A percentile compares a stretch with the other conserved stretches of the same genome.
Evolutionary conservation across 345 rosid species (phyloP).

Genomic region (Corymbia maculata): DNA sequence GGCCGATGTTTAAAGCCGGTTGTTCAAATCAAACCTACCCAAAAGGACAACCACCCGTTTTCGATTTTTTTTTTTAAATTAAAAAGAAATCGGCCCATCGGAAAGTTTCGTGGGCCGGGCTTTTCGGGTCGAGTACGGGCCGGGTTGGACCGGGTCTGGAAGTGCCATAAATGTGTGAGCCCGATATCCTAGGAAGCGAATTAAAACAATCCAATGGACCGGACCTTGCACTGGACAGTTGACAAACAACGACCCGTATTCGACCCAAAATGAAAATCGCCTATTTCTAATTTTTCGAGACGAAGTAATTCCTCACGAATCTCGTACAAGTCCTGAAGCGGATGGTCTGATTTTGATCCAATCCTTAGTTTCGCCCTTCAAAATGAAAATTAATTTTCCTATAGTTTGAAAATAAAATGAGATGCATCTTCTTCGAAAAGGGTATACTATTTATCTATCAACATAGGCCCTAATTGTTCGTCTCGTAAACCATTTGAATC

Average conservation of each 20-base stretch:
- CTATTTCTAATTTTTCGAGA: too few relatives aligned
- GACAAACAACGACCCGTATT: neutral
- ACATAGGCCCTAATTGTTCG: neutral
- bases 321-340: neutral
- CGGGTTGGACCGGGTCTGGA: neutral
- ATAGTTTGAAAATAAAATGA: neutral
- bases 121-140: neutral
- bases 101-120: neutral
- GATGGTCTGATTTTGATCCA: neutral
- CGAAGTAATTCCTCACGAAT: neutral
- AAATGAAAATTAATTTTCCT: neutral
- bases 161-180: neutral
- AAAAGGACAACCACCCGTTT: neutral
- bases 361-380: fast-evolving
- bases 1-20: neutral
- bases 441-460: neutral
- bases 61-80: neutral
- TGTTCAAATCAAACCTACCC: neutral
- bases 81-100: neutral
- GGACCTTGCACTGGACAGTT: neutral
- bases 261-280: neutral
- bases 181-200: neutral
- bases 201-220: neutral
- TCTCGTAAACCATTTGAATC: neutral
- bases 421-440: neutral